Percentiles rank a stretch among this genome's conserved stretches.
These are phyloP conservation scores for Raphanus raphanistrum DNA, from an alignment of 345 rosid species.

Conservation along the genomic window DNA sequence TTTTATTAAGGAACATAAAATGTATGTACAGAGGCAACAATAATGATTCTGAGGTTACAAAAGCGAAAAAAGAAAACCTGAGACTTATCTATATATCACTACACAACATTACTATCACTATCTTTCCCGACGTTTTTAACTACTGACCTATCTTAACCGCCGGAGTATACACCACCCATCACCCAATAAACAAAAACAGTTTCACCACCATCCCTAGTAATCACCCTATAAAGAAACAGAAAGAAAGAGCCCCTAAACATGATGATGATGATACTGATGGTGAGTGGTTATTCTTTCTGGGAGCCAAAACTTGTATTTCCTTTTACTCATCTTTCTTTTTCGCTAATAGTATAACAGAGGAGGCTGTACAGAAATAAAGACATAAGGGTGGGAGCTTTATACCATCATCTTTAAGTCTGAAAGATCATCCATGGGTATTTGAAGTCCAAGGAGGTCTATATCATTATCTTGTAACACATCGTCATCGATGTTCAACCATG, in stretches of 20 bases:
- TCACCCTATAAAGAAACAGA: conserved; percentile 15
- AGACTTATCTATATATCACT: conserved; percentile 40
- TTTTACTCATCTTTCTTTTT: conserved; percentile 37
- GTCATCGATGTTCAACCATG: conserved; percentile 96
- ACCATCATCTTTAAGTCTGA: conserved; percentile 96
- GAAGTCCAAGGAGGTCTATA: conserved; percentile 88
- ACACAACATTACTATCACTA: conserved; percentile 49
- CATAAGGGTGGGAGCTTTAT: conserved; percentile 31
- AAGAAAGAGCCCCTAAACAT: conserved; percentile 19
- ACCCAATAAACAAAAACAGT: conserved; percentile 36
- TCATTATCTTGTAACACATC: conserved; percentile 73
- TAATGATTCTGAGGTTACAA: conserved; percentile 49
- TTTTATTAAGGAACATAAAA: conserved; percentile 61
- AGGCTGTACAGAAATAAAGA: conserved; percentile 65
- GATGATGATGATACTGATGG: conserved; percentile 38
- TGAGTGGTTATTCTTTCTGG: conserved; percentile 59
- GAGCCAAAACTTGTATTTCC: conserved; percentile 44
- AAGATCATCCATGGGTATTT: conserved; percentile 99
- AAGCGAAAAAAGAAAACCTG: conserved; percentile 44
- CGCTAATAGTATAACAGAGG: conserved; percentile 62
- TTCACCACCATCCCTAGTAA: conserved; percentile 10
- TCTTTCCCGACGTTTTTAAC: conserved; percentile 37
- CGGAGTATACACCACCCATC: conserved; percentile 35
- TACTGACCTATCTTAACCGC: conserved; percentile 52
- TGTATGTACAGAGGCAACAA: conserved; percentile 80